These are phyloP conservation scores for Fusarium tricinctum DNA, from an alignment of 2,329 filamentous ascomycete genomes.

Conservation along the genomic window DNA sequence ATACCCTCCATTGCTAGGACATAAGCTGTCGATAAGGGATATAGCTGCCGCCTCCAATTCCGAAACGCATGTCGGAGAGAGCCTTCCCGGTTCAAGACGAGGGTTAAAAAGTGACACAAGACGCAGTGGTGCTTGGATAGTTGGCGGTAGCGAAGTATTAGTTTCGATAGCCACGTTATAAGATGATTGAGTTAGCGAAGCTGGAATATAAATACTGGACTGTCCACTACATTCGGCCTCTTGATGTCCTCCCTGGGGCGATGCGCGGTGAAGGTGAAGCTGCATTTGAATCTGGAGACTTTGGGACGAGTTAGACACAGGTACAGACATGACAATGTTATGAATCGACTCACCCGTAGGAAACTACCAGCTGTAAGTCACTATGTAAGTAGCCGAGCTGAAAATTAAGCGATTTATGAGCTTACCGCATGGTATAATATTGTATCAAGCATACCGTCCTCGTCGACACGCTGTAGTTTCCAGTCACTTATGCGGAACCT, in stretches of 20 bases:
- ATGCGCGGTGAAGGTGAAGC: constrained; percentile 16
- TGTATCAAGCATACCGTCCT: constrained; percentile 40
- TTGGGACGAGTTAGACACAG: background rate
- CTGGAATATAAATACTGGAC: constrained; percentile 9
- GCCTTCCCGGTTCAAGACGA: constrained; percentile 33
- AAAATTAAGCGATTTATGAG: background rate
- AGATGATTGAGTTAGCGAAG: background rate
- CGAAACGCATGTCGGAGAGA: constrained; percentile 45
- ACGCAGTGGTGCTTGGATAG: constrained; percentile 37
- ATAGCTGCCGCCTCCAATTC: constrained; percentile 29
- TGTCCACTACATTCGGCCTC: constrained; percentile 3
- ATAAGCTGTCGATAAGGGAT: constrained; percentile 29
- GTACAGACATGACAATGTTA: background rate
- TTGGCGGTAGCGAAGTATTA: constrained; percentile 9
- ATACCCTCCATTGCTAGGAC: constrained; percentile 3
- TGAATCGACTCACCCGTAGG: constrained; percentile 39
- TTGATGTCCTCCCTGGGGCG: constrained; percentile 12
- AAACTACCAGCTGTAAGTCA: constrained; percentile 36
- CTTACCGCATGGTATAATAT: constrained; percentile 47
- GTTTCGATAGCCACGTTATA: background rate
- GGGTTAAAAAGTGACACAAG: constrained; percentile 39
- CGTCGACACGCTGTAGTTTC: constrained; percentile 35
- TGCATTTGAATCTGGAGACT: constrained; percentile 46
- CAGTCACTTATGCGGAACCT: constrained; percentile 28
- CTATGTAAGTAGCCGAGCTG: constrained; percentile 19